A percentile compares a stretch with the other conserved stretches of the same genome.
phyloP scores from a whole-genome alignment of 192 early-diverging fungal species.

The Podila horticola region DNA sequence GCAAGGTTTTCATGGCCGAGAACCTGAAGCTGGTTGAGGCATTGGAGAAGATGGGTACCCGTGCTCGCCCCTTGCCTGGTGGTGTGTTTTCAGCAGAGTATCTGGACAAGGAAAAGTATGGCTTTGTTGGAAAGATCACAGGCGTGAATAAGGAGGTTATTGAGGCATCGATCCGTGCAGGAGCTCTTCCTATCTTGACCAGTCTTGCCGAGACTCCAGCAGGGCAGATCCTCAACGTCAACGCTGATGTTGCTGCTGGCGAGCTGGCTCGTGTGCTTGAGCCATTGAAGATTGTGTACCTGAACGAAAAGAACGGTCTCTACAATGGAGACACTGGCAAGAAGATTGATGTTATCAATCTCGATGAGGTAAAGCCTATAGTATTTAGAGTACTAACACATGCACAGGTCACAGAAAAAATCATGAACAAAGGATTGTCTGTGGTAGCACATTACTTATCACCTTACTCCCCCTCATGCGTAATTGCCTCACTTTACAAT shows the following conservation, averaged over 20 bases:
- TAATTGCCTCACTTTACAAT: slow-evolving; percentile 10
- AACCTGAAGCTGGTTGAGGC: slow-evolving; percentile 98
- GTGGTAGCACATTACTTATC: neutral
- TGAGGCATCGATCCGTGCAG: slow-evolving; percentile 92
- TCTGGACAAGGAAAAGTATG: slow-evolving; percentile 94
- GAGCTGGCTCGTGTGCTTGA: slow-evolving; percentile 96
- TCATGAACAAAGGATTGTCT: neutral
- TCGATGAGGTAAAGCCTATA: slow-evolving; percentile 85
- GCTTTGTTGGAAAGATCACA: slow-evolving; percentile 92
- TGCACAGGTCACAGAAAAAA: too few species aligned
- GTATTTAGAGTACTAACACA: neutral
- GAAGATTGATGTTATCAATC: slow-evolving; percentile 96
- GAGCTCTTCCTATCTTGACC: slow-evolving; percentile 95
- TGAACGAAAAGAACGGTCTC: slow-evolving; percentile 98
- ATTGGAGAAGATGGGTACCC: slow-evolving; percentile 93
- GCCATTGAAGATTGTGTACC: slow-evolving; percentile 96
- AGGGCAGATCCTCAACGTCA: slow-evolving; percentile 98
- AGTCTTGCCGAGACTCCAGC: slow-evolving; percentile 94
- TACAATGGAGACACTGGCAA: slow-evolving; percentile 94
- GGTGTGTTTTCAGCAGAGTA: slow-evolving; percentile 98
- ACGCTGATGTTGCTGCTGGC: slow-evolving; percentile 98
- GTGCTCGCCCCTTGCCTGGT: slow-evolving; percentile 94
- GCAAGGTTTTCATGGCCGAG: slow-evolving; percentile 93
- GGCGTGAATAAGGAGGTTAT: slow-evolving; percentile 93
- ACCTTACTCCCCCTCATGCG: neutral